Conservation (phyloP, 345 rosid genomes). For the Euphorbia peplus region DNA sequence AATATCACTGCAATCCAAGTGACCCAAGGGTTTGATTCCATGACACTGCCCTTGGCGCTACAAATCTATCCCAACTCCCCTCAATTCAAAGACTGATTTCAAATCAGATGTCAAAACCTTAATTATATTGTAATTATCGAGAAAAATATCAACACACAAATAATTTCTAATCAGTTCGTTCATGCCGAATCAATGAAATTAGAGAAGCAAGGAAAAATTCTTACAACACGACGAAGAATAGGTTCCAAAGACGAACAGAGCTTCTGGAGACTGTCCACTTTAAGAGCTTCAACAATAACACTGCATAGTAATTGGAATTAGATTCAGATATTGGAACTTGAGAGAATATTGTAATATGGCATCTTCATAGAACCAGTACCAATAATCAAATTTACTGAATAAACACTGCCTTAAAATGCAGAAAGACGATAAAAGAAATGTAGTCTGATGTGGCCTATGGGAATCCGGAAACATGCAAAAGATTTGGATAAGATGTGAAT, state of each 20-base stretch:
- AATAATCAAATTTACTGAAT: neutral
- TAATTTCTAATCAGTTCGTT: neutral
- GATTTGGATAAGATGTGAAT: neutral
- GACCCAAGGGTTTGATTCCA: neutral
- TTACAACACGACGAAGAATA: constrained; percentile 96
- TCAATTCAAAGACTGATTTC: neutral
- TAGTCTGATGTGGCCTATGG: neutral
- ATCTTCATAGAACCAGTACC: neutral
- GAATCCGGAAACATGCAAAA: neutral
- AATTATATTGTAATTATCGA: too few relatives aligned
- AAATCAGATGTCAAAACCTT: neutral
- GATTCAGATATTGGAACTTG: neutral
- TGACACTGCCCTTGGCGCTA: neutral
- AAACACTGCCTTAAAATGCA: neutral
- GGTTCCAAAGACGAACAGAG: constrained; percentile 98
- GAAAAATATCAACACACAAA: neutral
- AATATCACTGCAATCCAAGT: neutral
- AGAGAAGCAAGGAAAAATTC: constrained; percentile 13
- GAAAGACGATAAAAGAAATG: neutral
- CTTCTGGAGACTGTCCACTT: constrained; percentile 94
- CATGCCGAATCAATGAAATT: neutral
- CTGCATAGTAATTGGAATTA: constrained; percentile 33
- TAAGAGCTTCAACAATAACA: constrained; percentile 94
- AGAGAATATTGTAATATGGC: neutral
- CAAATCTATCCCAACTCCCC: neutral